Base-by-base conservation (phyloP, 2,329 filamentous ascomycete species). In the Beauveria sp. region DNA sequence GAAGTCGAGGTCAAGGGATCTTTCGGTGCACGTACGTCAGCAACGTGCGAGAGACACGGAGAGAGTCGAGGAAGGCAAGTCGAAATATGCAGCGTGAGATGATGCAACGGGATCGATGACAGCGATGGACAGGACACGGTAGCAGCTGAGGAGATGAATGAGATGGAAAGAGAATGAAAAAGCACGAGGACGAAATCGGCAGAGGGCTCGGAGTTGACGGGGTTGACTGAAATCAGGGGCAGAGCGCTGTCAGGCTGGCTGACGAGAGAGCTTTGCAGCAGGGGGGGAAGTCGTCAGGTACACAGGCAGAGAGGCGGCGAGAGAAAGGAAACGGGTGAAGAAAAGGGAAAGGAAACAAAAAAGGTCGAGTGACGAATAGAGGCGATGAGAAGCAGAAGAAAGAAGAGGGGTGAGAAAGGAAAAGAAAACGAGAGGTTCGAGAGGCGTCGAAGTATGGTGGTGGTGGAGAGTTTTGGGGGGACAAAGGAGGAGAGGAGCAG, bases 201-300 rank as follows among this genome's bases (percentile, higher is more conserved):
- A 22, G 40, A 40, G 28, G 60, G 60, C 54, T 61, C 54, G 60
- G 53, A 30, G 48, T 47, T 43, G 46, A 61, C 53, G 26, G 46
- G 52, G 53, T 56, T 37, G 59, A 56, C 46, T 20, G 40, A 44
- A 55, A 61, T 51, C 53, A 61, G 59, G 59, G 59, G 59, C 50
- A 60, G 48, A 60, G 48, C 40, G 41, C 57, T 52, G 22, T 60
- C 57, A 60, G 57, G 51, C 58, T 60, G 50, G 58, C 58, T 55
- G 58, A 55, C 51, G 22, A 37, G 34, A 28, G 34, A 48, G 44
- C 51, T 54, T 41, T 28, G 43, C 41, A 37, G 12, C 5, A 41
- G 18, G 44, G 58, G 22, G 18, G 22, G 12, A 40, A 28, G 18
- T 41, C 22, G 51, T 48, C 51, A 44, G 34, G 28, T 28, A 44